These are phyloP conservation scores for Debaryomycetaceae sp. DNA, from an alignment of 1,139 yeast species.

Conservation along the genomic window DNA sequence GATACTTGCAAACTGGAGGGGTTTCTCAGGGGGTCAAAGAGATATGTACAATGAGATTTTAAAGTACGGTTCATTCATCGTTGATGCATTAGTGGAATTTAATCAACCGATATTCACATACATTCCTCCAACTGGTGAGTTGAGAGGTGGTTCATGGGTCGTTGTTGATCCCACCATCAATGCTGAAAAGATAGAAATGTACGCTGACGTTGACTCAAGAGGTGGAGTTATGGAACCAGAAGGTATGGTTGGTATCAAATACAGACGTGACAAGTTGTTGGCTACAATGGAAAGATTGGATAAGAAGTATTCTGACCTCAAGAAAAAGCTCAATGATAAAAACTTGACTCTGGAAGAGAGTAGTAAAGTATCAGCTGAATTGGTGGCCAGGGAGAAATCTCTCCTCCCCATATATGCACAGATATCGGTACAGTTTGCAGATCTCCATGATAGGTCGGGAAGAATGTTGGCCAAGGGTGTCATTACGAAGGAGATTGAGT, in stretches of 20 bases:
- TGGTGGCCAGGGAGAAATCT: slow-evolving; percentile 73
- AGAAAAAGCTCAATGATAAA: slow-evolving; percentile 52
- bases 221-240: slow-evolving; percentile 99
- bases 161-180: slow-evolving; percentile 98
- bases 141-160: slow-evolving; percentile 99
- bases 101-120: slow-evolving; percentile 95
- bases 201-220: slow-evolving; percentile 93
- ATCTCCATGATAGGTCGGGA: slow-evolving; percentile 93
- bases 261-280: slow-evolving; percentile 86
- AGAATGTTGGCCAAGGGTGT: slow-evolving; percentile 96
- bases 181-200: slow-evolving; percentile 98
- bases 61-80: slow-evolving; percentile 94
- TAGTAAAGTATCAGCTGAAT: slow-evolving; percentile 58
- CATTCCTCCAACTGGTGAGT: slow-evolving; percentile 96
- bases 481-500: slow-evolving; percentile 77
- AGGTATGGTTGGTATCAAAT: slow-evolving; percentile 98
- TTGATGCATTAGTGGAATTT: slow-evolving; percentile 93
- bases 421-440: slow-evolving; percentile 94
- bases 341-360: slow-evolving; percentile 61
- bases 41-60: slow-evolving; percentile 98
- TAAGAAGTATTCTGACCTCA: slow-evolving; percentile 64
- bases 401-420: slow-evolving; percentile 88
- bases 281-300: slow-evolving; percentile 91
- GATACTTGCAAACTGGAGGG: slow-evolving; percentile 99
- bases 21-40: slow-evolving; percentile 99